Evolutionary conservation across 2,329 filamentous ascomycete species (phyloP), one percentile per base, ranked within the genome.

Genomic region (Hypomyces rosellus): DNA sequence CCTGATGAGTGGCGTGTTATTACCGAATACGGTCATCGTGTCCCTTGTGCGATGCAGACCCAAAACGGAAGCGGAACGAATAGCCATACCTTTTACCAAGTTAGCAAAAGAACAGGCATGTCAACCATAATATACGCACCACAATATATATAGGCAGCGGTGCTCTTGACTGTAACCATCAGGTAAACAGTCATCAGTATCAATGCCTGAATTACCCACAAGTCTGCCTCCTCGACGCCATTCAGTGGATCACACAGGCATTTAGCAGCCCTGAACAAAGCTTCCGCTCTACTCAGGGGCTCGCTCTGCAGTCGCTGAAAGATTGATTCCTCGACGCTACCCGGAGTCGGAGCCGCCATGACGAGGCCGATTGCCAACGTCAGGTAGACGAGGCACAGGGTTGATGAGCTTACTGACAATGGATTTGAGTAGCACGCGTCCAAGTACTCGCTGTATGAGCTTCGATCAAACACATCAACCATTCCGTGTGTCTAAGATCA

Each of bases 161-260:
- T 85, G 14, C 80, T 71, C 62, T 78, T 82, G 1, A 81, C 81
- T 13, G 81, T 73, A 2, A 76, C 72, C 14, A 86, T 65, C 75
- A 78, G 81, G 58, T 85, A 87, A 2, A 85, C 64, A 0, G 82
- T 74, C 77, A 86, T 85, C 34, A 87, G 65, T 1, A 80, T 66
- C 40, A 85, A 66, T 2, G 81, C 80, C 59, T 86, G 82, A 43
- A 86, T 74, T 12, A 80, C 80, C 78, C 81, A 84, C 51, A 86
- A 77, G 49, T 83, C 77, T 18, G 76, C 78, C 57, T 84, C 78
- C 58, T 85, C 81, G 44, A 84, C 76, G 0, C 78, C 72, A 3
- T 67, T 63, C 1, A 69, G 62, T 1, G 69, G 66, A 42, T 74
- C 69, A 15, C 67, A 68, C 14, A 84, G 66, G 39, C 69, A 71